Base-by-base conservation (phyloP, 768 basidiomycete species). In the Naganishia vaughanmartiniae region DNA sequence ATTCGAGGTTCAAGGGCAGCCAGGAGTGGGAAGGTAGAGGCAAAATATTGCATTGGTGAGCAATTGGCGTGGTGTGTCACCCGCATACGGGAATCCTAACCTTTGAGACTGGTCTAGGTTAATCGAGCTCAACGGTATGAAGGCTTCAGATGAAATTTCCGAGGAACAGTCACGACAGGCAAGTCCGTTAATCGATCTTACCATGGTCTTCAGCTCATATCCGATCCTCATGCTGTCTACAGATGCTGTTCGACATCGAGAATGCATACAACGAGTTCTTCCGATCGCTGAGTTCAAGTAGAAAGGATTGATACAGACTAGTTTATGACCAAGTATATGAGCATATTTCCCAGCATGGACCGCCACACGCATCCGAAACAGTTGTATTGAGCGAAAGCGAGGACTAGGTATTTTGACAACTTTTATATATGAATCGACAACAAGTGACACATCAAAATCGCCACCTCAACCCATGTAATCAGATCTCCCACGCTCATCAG, bases 191-290 rank as follows among this genome's bases (percentile, higher is more conserved):
- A 4, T 39, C n/a, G 5, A 12, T 5, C 24, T 14, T 39, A 1
- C 19, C 0, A 24, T 42, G 24, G 14, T 26, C 24, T 46, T 26
- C 3, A 1, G 15, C 6, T 12, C n/a, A 63, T 26, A 12, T n/a
- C 31, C 46, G 46, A 60, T 46, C 10, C n/a, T 33, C 46, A 30
- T 69, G 28, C 33, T 36, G 5, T 53, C 28, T 21, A 6, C 70
- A 96, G 91, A 85, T 98, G 71, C 84, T 92, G n/a, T 98, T 97
- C 77, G 95, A 98, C 76, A 91, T 96, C 65, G 94, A 98, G 74
- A 88, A 95, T 76, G 93, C 95, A 0, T 98, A 98, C 77, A 89
- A 90, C 21, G 91, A 95, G 81, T 93, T 93, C 83, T 92, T 93
- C 85, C 71, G 79, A 14, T 80, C 79, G 10, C 71, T 81, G 7